Conservation (phyloP, 1,139 yeast genomes). For the Debaryomyces sp. region DNA sequence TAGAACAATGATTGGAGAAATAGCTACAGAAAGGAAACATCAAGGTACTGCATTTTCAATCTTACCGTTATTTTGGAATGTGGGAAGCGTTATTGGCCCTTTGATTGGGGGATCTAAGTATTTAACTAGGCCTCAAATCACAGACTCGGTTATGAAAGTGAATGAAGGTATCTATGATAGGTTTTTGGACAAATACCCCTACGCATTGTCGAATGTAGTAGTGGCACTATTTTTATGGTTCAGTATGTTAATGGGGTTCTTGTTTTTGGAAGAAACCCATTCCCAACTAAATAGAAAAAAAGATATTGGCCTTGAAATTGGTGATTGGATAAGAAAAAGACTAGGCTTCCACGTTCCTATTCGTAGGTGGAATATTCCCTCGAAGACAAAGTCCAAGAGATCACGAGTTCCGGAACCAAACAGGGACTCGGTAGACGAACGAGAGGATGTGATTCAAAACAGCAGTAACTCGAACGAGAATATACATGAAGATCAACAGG, state of each 20-base stretch:
- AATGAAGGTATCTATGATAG: conserved; percentile 19
- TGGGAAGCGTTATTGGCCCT: conserved; percentile 54
- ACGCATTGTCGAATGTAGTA: conserved; percentile 61
- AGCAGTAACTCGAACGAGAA: too few species aligned
- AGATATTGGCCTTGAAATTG: conserved; percentile 57
- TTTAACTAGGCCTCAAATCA: conserved; percentile 25
- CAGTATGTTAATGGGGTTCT: conserved; percentile 43
- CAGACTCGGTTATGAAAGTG: not conserved
- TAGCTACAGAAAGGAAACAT: conserved; percentile 38
- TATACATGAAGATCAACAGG: not conserved
- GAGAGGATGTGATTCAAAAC: not conserved
- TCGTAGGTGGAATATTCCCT: conserved; percentile 35
- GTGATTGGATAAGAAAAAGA: conserved; percentile 43
- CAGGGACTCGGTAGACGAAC: not conserved
- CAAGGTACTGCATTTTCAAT: conserved; percentile 42
- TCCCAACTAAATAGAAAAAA: conserved; percentile 39
- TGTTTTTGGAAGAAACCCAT: conserved; percentile 67
- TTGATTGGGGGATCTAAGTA: conserved; percentile 52
- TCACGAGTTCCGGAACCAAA: not conserved
- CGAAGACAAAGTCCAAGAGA: not conserved
- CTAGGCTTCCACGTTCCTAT: conserved; percentile 34
- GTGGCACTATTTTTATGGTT: conserved; percentile 46
- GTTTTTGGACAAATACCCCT: conserved; percentile 51
- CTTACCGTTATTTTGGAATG: conserved; percentile 37
- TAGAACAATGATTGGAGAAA: conserved; percentile 42